A percentile compares a stretch with the other conserved stretches of the same genome.
Conservation (phyloP, 805 yeast species). For the Ogataea trehalophila region DNA sequence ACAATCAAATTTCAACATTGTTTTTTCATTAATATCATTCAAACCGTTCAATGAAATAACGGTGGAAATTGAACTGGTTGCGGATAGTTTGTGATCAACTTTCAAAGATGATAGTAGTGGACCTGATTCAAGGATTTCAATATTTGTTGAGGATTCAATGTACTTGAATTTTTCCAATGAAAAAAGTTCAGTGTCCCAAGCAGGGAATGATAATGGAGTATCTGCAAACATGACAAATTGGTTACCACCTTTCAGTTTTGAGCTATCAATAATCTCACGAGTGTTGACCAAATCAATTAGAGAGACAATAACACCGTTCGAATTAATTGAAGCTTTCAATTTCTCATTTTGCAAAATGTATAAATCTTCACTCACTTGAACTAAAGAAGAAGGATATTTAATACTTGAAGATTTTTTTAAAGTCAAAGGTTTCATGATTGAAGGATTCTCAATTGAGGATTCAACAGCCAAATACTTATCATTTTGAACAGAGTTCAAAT, state of each 20-base stretch:
- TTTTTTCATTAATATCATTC: conserved; percentile 28
- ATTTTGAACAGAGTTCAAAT: conserved; percentile 9
- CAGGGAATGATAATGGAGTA: conserved; percentile 86
- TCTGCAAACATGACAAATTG: conserved; percentile 83
- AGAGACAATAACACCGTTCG: conserved; percentile 54
- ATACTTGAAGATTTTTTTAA: conserved; percentile 12
- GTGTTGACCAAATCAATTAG: conserved; percentile 53
- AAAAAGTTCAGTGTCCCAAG: conserved; percentile 96
- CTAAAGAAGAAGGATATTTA: conserved; percentile 47
- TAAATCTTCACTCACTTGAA: conserved; percentile 31
- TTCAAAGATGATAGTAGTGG: conserved; percentile 60
- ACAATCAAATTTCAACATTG: conserved; percentile 48
- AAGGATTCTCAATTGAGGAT: conserved; percentile 3
- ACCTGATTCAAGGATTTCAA: conserved; percentile 41
- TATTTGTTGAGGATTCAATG: conserved; percentile 36
- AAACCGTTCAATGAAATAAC: conserved; percentile 65
- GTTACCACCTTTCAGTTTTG: conserved; percentile 61
- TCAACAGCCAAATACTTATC: conserved; percentile 16
- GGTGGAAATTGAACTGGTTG: conserved; percentile 55
- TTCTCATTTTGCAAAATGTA: conserved; percentile 57
- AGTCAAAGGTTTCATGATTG: conserved; percentile 21
- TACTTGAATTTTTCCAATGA: conserved; percentile 69
- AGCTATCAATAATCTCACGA: conserved; percentile 63
- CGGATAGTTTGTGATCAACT: conserved; percentile 57
- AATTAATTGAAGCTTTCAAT: conserved; percentile 49